Evolutionary conservation across 352 stramenopile genomes (phyloP), one percentile per base, ranked within the genome.

Genomic region (Achlya hypogyna): DNA sequence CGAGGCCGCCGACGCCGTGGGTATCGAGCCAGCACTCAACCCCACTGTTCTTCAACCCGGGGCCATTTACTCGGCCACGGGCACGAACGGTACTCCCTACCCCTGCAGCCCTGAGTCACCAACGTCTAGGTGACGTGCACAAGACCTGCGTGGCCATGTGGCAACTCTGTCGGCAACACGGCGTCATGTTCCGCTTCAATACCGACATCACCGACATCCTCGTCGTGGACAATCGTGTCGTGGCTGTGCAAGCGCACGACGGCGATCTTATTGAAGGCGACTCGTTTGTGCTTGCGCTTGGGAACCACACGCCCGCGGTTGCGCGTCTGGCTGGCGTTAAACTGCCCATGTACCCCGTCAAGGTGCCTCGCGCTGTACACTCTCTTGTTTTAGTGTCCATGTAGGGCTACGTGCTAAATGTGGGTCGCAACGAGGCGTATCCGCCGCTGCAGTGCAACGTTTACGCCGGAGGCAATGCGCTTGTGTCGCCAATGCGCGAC

Each of bases 101-200:
- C 25, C 8, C 23, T 58, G 35, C 54, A 51, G 29, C 31, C 5
- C 20, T 56, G 16, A 45, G n/a, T 34, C 31, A 51, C 2, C 2
- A 45, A 43, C 28, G 0, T 63, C 10, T 53, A 69, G 63, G 63
- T 28, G 86, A 94, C 68, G 84, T 94, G 54, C 83, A 94, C 75
- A 94, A 94, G 75, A 91, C 91, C 78, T 94, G 86, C 64, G 73
- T 88, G 63, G 87, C 84, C 49, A 79, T 94, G 20, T 88, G 90
- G 69, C 72, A 76, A 10, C 72, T 93, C 22, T 94, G 83, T 58
- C 79, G 89, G 71, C 81, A 82, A 5, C 78, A 93, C 60, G 86
- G 86, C 28, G 86, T 94, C 53, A 92, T 94, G 86, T 94, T 94
- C 73, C 86, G 84, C 51, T 91, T 94, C 56, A 88, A 89, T 54